Conservation (phyloP, 352 stramenopile species). For the Phytophthora fragariaefolia region DNA sequence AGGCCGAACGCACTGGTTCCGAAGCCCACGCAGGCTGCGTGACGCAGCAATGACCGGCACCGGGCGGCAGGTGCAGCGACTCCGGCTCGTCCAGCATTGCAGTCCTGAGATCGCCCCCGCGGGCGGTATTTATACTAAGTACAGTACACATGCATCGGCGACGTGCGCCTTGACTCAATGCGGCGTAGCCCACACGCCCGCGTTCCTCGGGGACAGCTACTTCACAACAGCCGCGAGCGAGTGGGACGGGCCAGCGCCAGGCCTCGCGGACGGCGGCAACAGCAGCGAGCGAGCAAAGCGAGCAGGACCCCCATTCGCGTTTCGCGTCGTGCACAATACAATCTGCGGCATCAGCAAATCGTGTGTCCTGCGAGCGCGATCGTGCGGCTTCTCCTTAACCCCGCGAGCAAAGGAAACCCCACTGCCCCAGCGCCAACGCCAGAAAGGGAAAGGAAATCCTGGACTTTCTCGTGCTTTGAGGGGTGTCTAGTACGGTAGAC, state of each 20-base stretch:
- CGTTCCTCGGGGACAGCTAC: slow-evolving; percentile 40
- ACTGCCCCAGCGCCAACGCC: slow-evolving; percentile 36
- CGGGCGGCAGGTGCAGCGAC: neutral
- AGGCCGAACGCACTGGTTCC: slow-evolving; percentile 4
- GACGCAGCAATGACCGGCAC: slow-evolving; percentile 7
- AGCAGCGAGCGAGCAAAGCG: slow-evolving; percentile 14
- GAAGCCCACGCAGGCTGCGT: too few species aligned
- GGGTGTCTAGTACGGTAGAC: slow-evolving; percentile 8
- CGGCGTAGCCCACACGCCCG: slow-evolving; percentile 32
- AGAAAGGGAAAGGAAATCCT: slow-evolving; percentile 48
- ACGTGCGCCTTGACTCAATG: slow-evolving; percentile 12
- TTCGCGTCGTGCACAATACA: slow-evolving; percentile 26
- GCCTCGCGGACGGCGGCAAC: slow-evolving; percentile 13
- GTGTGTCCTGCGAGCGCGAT: slow-evolving; percentile 20
- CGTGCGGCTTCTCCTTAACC: slow-evolving; percentile 47
- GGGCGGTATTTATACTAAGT: too few species aligned
- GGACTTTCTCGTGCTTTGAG: slow-evolving; percentile 29
- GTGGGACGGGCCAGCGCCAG: slow-evolving; percentile 25
- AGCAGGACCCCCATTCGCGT: slow-evolving; percentile 8
- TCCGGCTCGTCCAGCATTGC: slow-evolving; percentile 16
- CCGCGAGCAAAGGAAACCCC: slow-evolving; percentile 33
- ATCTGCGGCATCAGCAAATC: slow-evolving; percentile 47
- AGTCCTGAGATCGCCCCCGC: slow-evolving; percentile 8
- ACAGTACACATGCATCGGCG: neutral
- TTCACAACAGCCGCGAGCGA: slow-evolving; percentile 28